Percentiles rank a stretch among this genome's conserved stretches.
phyloP scores from a whole-genome alignment of 352 stramenopile genomes.

The Phytophthora nicotianae region DNA sequence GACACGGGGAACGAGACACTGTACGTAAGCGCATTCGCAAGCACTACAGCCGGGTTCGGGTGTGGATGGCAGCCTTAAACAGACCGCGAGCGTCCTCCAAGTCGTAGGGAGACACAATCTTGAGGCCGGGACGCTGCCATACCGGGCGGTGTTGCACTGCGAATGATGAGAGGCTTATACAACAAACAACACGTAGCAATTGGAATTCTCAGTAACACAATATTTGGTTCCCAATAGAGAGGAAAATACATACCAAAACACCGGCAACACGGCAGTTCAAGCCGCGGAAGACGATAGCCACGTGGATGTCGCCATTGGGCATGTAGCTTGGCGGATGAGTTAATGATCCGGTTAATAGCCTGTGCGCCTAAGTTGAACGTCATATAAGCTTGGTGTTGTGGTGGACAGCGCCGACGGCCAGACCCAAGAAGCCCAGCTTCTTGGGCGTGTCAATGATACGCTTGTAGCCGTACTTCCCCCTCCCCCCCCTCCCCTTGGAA shows the following conservation, averaged over 20 bases:
- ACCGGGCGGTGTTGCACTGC: conserved; percentile 99
- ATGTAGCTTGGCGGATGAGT: conserved; percentile 99
- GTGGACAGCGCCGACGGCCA: conserved; percentile 95
- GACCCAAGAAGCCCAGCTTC: conserved; percentile 94
- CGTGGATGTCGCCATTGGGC: conserved; percentile 96
- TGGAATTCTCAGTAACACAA: too few species aligned
- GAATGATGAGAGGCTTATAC: conserved; percentile 99
- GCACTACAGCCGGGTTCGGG: conserved; percentile 98
- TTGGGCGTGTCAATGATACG: conserved; percentile 99
- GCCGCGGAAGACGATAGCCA: conserved; percentile 99
- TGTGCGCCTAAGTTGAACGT: conserved; percentile 99
- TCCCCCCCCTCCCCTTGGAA: conserved; percentile 97
- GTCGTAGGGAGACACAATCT: conserved; percentile 98
- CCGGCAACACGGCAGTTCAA: conserved; percentile 97
- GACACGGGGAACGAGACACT: conserved; percentile 96
- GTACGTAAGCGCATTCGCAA: conserved; percentile 99
- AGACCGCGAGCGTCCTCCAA: conserved; percentile 98
- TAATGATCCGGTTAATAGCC: conserved; percentile 99
- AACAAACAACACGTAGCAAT: too few species aligned
- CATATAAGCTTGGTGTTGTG: conserved; percentile 99
- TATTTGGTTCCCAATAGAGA: too few species aligned
- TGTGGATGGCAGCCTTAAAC: conserved; percentile 99
- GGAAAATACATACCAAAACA: conserved; percentile 82
- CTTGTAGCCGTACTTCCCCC: conserved; percentile 99
- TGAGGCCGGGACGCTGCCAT: conserved; percentile 97